These are phyloP conservation scores for Persicaria tinctoria DNA, from an alignment of 148 eudicot species.

Conservation along the genomic window DNA sequence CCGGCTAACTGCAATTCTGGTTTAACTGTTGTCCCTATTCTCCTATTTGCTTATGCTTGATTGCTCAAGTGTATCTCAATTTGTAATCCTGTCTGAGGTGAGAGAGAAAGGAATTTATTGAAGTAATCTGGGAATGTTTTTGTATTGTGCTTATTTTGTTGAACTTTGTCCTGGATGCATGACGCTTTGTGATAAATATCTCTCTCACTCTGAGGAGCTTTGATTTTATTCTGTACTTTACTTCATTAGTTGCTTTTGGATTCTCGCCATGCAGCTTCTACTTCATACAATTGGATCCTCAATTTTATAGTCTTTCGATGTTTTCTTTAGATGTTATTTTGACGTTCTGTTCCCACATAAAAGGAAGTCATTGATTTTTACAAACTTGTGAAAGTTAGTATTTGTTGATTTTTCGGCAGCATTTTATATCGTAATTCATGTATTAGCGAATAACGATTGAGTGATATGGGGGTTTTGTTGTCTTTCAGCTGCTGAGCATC, in stretches of 20 bases:
- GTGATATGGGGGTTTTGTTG: not conserved
- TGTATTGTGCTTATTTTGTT: not conserved
- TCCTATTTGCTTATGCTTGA: not conserved
- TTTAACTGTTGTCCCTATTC: not conserved
- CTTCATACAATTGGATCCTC: not conserved
- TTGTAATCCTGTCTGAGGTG: not conserved
- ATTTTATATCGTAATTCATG: not conserved
- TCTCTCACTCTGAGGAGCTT: not conserved
- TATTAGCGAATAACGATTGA: not conserved
- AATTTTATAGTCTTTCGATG: no score
- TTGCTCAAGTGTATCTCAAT: not conserved
- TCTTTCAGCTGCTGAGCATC: conserved; percentile 46
- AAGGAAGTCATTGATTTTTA: not conserved
- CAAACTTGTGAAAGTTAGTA: not conserved
- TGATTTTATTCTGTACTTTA: not conserved
- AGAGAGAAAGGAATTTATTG: not conserved
- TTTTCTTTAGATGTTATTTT: not conserved
- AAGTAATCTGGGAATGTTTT: not conserved
- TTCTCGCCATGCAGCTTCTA: not conserved
- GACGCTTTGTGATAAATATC: not conserved
- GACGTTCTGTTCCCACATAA: not conserved
- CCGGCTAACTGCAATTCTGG: not conserved
- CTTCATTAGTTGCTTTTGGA: not conserved
- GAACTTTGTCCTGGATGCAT: not conserved
- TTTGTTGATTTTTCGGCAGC: not conserved